Base-by-base conservation (phyloP, 306 rosid genomes). In the Arachis hypogaea region DNA sequence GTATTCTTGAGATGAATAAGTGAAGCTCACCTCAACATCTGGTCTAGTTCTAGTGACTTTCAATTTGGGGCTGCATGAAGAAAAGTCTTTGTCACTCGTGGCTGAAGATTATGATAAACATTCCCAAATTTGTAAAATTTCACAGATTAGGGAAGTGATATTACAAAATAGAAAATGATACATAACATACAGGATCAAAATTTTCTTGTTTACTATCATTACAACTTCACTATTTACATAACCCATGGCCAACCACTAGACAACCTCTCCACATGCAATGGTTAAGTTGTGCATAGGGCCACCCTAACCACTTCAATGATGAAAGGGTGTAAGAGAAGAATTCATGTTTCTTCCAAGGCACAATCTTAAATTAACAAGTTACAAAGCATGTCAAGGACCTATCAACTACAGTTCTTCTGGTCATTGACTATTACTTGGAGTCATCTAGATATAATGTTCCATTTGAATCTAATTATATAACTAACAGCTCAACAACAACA, bases 71-170 rank as follows among this genome's bases (percentile, higher is more conserved):
- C 14, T 63, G 93, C 64, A 66, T 91, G 97, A 62, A 93, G 90
- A 77, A 91, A 84, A 47, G 98, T 91, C 83, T 82, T 89, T 5
- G 90, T 91, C 81, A 91, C 74, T 57, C 95, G 96, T 36, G 97
- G 85, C 81, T 84, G 97, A 85, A 94, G 97, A 77, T 89, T 88
- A 80, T 88, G 87, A 86, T 91, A 94, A 73, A 80, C 80, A 75
- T 91, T 94, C 72, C 98, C 97, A 82, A 82, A 91, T 88, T 97
- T 94, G 89, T 65, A 76, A 43, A 59, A 10, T 55, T 71, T 69
- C 65, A 67, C 22, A 56, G 72, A 80, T 62, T 14, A 44, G 56
- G 54, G 71, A 72, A 63, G 46, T 70, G 33, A 58, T 67, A 18
- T 56, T 11, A 63, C 56, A 63, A 63, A 10, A 7, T 62, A 55